Percentiles rank a stretch among this genome's conserved stretches.
These are phyloP conservation scores for Schizothecium vesticola DNA, from an alignment of 495 filamentous ascomycete species.

Conservation along the genomic window DNA sequence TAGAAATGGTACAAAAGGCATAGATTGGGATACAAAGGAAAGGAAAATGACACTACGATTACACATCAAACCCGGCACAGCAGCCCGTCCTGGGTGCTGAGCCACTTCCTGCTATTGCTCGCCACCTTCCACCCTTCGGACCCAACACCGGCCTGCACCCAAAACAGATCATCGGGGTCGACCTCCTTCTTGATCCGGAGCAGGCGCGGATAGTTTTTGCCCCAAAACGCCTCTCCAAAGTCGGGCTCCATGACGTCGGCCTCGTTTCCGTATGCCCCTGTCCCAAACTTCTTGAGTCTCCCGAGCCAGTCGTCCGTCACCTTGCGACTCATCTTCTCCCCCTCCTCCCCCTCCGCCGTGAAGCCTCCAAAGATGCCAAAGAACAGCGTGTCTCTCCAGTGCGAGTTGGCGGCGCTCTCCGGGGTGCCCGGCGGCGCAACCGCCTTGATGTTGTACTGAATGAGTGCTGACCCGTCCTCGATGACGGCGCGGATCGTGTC, in stretches of 20 bases:
- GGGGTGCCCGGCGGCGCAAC: background rate
- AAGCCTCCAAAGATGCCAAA: background rate
- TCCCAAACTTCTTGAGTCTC: slow-evolving; percentile 10
- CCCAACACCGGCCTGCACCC: slow-evolving; percentile 50
- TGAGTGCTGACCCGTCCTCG: slow-evolving; percentile 17
- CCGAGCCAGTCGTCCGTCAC: slow-evolving; percentile 28
- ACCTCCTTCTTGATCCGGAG: slow-evolving; percentile 44
- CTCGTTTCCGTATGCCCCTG: slow-evolving; percentile 47
- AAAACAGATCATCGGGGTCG: slow-evolving; percentile 53
- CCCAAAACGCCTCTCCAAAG: slow-evolving; percentile 60
- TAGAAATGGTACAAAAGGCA: background rate
- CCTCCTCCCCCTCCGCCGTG: background rate
- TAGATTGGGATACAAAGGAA: background rate
- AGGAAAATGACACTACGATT: background rate
- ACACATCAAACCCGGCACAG: background rate
- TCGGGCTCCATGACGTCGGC: slow-evolving; percentile 57
- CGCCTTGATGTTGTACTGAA: slow-evolving; percentile 22
- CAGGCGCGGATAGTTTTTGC: slow-evolving; percentile 40
- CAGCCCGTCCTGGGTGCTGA: background rate
- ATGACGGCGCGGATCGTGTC: slow-evolving; percentile 17
- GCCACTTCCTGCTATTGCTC: background rate
- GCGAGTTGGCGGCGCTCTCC: background rate
- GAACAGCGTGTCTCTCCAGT: background rate
- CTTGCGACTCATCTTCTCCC: slow-evolving; percentile 9
- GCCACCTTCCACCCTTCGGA: slow-evolving; percentile 40